Base-by-base conservation (phyloP, 495 filamentous ascomycete species). In the Barbatosphaeria neglecta region DNA sequence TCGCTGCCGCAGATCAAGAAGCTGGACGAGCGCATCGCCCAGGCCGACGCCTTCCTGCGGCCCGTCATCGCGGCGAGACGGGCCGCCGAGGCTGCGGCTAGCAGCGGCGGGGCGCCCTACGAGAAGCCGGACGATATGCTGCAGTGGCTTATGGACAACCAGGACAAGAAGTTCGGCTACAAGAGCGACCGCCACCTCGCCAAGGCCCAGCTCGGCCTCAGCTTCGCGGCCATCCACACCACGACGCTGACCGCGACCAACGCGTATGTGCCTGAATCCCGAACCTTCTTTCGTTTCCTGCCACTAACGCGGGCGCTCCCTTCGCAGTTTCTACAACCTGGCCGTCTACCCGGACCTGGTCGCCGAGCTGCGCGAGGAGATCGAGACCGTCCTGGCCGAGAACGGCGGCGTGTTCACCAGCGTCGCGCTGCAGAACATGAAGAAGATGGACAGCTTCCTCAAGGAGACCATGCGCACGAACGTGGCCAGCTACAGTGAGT, bases 171-270 rank as follows among this genome's bases (percentile, higher is more conserved):
- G 47, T 45, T 50, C 10, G 48, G 44, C 0, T 41, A 49, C 8
- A 43, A 49, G 38, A 49, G 17, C n/a, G 54, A 52, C 16, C 46
- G 54, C 17, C 51, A 51, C 0, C 41, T 67, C 13, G 68, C 66
- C 3, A 56, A 58, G 19, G 31, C 55, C 10, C 66, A 69, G 47
- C 60, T 71, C 8, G 52, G 44, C 11, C 38, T 74, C n/a, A 72
- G 68, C 43, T 73, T 78, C 33, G 70, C 63, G 2, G 60, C 72
- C 0, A 73, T 76, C 25, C 73, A 76, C 51, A 76, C 76, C 2
- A 65, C 65, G 16, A 62, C 59, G 17, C 55, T 73, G 17, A 61
- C 65, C 1, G 67, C 69, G 4, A 69, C 66, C 6, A 61, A 70
- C 43, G 59, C 48, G 55, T 56, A 49, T 1, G 50, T 23, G 8